Percentiles rank a stretch among this genome's conserved stretches.
Evolutionary conservation across 805 yeast genomes (phyloP).

Genomic region (Wickerhamiella dianesei): DNA sequence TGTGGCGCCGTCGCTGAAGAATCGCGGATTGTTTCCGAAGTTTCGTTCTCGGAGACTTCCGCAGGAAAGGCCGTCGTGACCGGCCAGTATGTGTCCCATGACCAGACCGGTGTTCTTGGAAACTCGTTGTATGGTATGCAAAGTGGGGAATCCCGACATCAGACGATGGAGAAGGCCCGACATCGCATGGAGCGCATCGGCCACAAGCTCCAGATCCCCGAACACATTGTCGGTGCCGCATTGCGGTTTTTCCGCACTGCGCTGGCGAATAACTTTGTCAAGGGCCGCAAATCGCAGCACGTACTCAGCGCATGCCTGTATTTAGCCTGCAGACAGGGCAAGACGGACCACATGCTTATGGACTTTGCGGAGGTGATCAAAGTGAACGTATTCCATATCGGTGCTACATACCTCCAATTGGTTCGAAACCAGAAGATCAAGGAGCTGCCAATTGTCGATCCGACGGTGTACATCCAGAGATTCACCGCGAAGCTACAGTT

Average conservation of each 20-base stretch:
- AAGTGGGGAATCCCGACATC: constrained; percentile 62
- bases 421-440: constrained; percentile 74
- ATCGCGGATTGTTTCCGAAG: constrained; percentile 89
- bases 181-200: constrained; percentile 71
- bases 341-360: constrained; percentile 88
- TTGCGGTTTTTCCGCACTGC: constrained; percentile 83
- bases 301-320: constrained; percentile 92
- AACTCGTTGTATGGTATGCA: constrained; percentile 38
- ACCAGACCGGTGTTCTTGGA: constrained; percentile 59
- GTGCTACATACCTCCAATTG: constrained; percentile 88
- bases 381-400: constrained; percentile 84
- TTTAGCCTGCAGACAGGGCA: constrained; percentile 82
- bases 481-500: constrained; percentile 80
- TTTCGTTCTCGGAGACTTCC: constrained; percentile 82
- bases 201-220: constrained; percentile 63
- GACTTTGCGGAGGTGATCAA: constrained; percentile 86
- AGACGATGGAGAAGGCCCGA: constrained; percentile 74
- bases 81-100: constrained; percentile 85
- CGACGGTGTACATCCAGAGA: constrained; percentile 84
- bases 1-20: constrained; percentile 89
- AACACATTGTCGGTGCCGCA: constrained; percentile 74
- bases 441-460: constrained; percentile 78
- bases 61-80: constrained; percentile 93
- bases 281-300: constrained; percentile 92
- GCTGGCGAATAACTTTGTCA: constrained; percentile 76